Conservation (phyloP, 2,329 filamentous ascomycete genomes). For the Colletotrichum sp. region DNA sequence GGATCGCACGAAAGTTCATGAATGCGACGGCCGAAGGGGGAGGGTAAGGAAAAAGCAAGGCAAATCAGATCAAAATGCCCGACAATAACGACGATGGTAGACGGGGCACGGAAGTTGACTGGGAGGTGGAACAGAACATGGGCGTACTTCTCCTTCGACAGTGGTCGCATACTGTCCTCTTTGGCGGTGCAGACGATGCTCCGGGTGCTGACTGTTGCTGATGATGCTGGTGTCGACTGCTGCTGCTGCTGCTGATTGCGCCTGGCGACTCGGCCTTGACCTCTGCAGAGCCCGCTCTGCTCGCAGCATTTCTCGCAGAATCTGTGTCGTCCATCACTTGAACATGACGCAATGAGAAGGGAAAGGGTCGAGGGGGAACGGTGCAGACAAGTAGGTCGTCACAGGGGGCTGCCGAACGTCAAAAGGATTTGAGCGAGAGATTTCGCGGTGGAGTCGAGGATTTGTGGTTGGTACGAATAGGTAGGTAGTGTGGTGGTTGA, state of each 20-base stretch:
- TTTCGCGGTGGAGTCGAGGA: conserved; percentile 19
- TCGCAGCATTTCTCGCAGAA: conserved; percentile 22
- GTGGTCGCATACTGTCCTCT: conserved; percentile 50
- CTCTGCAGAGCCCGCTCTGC: conserved; percentile 20
- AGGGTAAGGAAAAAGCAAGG: background rate
- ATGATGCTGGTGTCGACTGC: background rate
- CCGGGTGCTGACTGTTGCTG: conserved; percentile 6
- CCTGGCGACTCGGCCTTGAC: conserved; percentile 22
- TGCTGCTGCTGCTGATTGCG: background rate
- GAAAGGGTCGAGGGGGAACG: background rate
- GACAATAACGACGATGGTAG: background rate
- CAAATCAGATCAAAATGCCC: background rate
- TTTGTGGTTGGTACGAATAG: background rate
- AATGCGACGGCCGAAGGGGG: background rate
- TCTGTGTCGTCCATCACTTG: conserved; percentile 19
- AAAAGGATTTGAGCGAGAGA: conserved; percentile 20
- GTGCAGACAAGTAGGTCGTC: conserved; percentile 5
- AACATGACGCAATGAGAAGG: conserved; percentile 14
- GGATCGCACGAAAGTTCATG: conserved; percentile 24
- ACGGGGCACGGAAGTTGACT: background rate
- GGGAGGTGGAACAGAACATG: conserved; percentile 13
- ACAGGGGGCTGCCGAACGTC: conserved; percentile 8
- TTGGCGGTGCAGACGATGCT: conserved; percentile 20
- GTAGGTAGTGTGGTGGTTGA: background rate
- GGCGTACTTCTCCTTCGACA: conserved; percentile 46